Base-by-base conservation (phyloP, 2,329 filamentous ascomycete genomes). In the Fonsecaea monophora region DNA sequence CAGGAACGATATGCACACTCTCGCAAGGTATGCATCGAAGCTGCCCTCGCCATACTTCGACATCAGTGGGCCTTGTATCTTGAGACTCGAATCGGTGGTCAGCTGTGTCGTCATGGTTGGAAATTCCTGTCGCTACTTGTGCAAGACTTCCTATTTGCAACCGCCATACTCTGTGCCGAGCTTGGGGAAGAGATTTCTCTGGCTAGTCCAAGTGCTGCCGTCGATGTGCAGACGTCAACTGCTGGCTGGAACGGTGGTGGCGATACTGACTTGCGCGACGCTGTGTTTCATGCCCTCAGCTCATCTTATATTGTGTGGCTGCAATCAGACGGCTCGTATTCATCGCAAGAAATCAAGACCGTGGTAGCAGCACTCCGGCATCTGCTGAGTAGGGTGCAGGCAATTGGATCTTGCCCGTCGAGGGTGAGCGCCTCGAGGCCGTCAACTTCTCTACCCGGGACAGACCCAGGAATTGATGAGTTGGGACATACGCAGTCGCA, bases 131-230 rank as follows among this genome's bases (percentile, higher is more conserved):
- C 80, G 2, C 69, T 83, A 2, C 76, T 81, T 58, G 77, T 77
- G 2, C 79, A 82, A 63, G 81, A 83, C 66, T 83, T 84, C 55
- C 73, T 84, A 7, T 76, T 83, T 2, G 83, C 82, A 1, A 80
- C 80, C 53, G 83, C 82, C 65, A 77, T 84, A 21, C 71, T 84
- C 3, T 80, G 81, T 42, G 74, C 83, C 2, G 82, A 83, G 62
- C 73, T 81, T 18, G 75, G 77, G 54, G 74, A 73, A 21, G 75
- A 76, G 18, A 50, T 63, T 12, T 54, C 56, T 40, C 62, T 40
- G 40, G n/a, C 13, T 38, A 21, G 30, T 34, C 8, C 18, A 4
- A 32, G 2, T 15, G 30, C 42, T 21, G 4, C 25, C 38, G 37
- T 50, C 18, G 40, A 7, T 35, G n/a, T 30, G 2, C 13, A 13